Conservation (phyloP, 2,329 filamentous ascomycete species). For the Fusarium subtropicale region DNA sequence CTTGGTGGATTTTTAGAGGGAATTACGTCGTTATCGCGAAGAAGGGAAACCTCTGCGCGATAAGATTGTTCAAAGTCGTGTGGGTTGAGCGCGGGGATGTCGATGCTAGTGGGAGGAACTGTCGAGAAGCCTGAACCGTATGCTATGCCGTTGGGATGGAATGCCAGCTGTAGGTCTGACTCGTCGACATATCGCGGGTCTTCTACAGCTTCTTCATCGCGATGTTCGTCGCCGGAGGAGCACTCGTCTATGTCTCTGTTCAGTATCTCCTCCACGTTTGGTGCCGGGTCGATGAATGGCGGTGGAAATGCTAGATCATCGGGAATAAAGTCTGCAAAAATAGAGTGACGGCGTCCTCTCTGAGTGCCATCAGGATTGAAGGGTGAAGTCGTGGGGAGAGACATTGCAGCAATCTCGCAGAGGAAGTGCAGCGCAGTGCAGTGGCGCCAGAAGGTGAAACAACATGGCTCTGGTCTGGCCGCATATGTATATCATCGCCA, state of each 20-base stretch:
- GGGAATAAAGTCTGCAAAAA: constrained; percentile 41
- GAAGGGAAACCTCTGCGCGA: constrained; percentile 31
- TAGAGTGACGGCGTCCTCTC: constrained; percentile 32
- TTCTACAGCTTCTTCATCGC: constrained; percentile 23
- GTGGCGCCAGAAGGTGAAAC: neutral
- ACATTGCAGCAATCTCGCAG: constrained; percentile 2
- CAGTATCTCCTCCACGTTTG: constrained; percentile 37
- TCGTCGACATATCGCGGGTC: constrained; percentile 12
- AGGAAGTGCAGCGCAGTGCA: neutral
- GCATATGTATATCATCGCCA: constrained; percentile 1
- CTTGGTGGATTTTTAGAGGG: constrained; percentile 6
- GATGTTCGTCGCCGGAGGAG: constrained; percentile 35
- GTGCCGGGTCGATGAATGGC: constrained; percentile 22
- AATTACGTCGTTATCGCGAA: constrained; percentile 41
- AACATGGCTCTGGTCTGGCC: neutral
- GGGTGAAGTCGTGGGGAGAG: constrained; percentile 20
- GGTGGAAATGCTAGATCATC: constrained; percentile 27
- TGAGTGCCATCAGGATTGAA: constrained; percentile 7
- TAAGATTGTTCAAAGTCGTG: constrained; percentile 40
- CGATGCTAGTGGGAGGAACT: constrained; percentile 28
- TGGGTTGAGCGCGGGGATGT: constrained; percentile 34
- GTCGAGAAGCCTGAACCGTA: constrained; percentile 39
- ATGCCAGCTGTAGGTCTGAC: constrained; percentile 34
- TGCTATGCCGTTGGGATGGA: constrained; percentile 36
- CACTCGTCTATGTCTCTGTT: constrained; percentile 40